Conservation (phyloP, 169 alveolate genomes). For the Theileria orientalis region DNA sequence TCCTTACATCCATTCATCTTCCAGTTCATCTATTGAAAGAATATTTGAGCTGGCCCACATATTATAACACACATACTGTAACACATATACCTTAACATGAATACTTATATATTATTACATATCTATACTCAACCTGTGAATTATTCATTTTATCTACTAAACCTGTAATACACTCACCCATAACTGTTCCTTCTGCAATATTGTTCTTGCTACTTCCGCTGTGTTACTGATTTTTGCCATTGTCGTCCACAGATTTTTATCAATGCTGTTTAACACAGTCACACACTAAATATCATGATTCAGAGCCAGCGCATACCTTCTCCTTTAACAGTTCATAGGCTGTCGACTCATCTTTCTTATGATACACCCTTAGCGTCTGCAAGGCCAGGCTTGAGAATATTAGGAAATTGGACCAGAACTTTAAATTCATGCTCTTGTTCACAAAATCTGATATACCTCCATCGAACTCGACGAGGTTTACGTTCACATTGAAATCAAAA, state of each 20-base stretch:
- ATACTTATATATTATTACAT: no score
- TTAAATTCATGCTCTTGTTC: conserved; percentile 17
- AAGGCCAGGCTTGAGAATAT: conserved; percentile 26
- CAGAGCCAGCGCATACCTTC: conserved; percentile 38
- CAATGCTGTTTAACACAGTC: conserved; percentile 32
- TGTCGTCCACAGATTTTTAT: conserved; percentile 27
- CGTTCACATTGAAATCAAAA: neutral
- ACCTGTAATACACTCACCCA: conserved; percentile 57
- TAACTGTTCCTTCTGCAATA: conserved; percentile 43
- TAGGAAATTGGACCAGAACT: conserved; percentile 39
- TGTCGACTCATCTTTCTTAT: conserved; percentile 33
- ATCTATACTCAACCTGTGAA: no score
- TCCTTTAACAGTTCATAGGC: conserved; percentile 45
- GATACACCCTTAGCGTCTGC: conserved; percentile 52
- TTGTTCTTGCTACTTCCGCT: neutral
- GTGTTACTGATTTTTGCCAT: conserved; percentile 29
- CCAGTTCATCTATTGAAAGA: neutral
- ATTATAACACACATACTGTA: no score
- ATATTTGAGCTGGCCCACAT: neutral
- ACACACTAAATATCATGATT: conserved; percentile 10
- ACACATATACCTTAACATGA: no score
- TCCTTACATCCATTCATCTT: conserved; percentile 56
- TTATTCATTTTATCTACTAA: no score
- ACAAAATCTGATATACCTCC: conserved; percentile 20
- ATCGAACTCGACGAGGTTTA: conserved; percentile 15